Evolutionary conservation across 106 monocot genomes (phyloP).

Genomic region (Dendrobium nobile): DNA sequence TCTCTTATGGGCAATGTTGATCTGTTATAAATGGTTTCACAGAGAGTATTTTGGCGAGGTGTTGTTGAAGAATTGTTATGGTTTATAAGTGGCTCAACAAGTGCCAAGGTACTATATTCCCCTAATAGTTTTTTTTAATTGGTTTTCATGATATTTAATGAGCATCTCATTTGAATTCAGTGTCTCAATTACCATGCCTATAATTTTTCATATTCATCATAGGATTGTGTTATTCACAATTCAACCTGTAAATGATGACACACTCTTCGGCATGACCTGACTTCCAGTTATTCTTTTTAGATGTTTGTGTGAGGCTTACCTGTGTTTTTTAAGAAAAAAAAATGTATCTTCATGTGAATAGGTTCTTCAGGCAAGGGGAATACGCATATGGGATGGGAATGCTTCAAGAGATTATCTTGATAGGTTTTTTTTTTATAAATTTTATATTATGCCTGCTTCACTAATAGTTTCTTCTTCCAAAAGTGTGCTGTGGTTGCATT

Average conservation of each 20-base stretch:
- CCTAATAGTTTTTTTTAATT: neutral
- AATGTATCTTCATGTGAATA: conserved; percentile 16
- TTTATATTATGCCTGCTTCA: neutral
- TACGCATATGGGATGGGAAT: conserved; percentile 98
- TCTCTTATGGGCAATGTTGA: neutral
- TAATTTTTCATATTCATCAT: neutral
- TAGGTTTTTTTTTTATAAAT: conserved; percentile 24
- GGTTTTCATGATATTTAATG: neutral
- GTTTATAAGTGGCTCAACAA: conserved; percentile 99
- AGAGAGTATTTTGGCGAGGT: conserved; percentile 97
- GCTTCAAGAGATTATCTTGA: conserved; percentile 93
- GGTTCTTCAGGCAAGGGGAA: conserved; percentile 82
- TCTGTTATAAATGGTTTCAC: conserved; percentile 7
- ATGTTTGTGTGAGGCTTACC: too few relatives aligned
- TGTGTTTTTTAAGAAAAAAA: too few relatives aligned
- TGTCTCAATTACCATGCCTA: neutral
- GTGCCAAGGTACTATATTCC: conserved; percentile 62
- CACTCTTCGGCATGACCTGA: too few relatives aligned
- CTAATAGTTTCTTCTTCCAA: neutral
- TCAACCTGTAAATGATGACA: too few relatives aligned
- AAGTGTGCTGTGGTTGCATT: neutral
- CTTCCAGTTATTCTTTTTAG: too few relatives aligned
- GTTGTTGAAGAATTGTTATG: conserved; percentile 98
- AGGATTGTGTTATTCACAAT: too few relatives aligned
- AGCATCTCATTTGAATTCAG: neutral